These are phyloP conservation scores for Eucalyptus regnans DNA, from an alignment of 345 rosid genomes.

Conservation along the genomic window DNA sequence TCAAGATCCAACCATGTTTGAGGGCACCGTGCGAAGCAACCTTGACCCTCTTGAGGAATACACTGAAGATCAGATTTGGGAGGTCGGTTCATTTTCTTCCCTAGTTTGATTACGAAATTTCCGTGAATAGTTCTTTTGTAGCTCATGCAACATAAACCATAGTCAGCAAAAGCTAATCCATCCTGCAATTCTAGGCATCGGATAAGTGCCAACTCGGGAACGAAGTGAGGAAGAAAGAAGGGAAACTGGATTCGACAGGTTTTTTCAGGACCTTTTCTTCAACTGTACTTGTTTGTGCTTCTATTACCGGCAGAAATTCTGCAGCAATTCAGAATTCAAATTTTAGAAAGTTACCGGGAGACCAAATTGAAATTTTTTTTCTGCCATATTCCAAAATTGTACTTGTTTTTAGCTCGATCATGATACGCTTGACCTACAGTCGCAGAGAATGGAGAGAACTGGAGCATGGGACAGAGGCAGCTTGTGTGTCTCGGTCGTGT, in stretches of 20 bases:
- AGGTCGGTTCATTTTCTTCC: conserved; percentile 30
- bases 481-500: conserved; percentile 75
- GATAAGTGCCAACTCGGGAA: conserved; percentile 87
- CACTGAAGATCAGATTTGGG: conserved; percentile 81
- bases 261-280: neutral
- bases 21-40: conserved; percentile 77
- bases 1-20: conserved; percentile 95
- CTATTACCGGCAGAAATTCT: neutral
- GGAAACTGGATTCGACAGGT: conserved; percentile 58
- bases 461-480: conserved; percentile 95
- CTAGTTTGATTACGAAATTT: neutral
- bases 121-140: neutral
- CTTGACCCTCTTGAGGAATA: conserved; percentile 89
- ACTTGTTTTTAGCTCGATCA: neutral
- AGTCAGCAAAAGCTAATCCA: neutral
- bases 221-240: conserved; percentile 67
- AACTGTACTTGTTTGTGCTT: neutral
- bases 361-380: neutral
- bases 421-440: conserved; percentile 10
- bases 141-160: neutral
- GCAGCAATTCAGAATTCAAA: too few relatives aligned
- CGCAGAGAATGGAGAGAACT: conserved; percentile 77
- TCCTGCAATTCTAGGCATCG: conserved; percentile 33
- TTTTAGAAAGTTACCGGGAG: neutral
- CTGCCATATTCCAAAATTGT: neutral